These are phyloP conservation scores for Zygosaccharomyces bisporus DNA, from an alignment of 805 yeast genomes.

Conservation along the genomic window DNA sequence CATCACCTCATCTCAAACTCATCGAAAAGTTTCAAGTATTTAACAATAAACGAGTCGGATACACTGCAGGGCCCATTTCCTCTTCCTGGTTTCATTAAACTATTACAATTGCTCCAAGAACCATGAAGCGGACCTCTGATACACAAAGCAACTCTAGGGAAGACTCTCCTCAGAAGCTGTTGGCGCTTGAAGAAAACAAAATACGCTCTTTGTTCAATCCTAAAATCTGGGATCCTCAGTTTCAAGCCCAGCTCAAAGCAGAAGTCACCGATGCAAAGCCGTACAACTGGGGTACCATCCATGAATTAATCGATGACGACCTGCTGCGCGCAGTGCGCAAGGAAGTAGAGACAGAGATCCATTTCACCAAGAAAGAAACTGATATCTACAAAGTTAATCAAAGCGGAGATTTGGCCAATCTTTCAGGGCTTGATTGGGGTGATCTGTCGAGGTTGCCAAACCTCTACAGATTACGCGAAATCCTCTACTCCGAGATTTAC, in stretches of 20 bases:
- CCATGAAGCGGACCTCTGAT: constrained; percentile 18
- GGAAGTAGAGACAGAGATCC: constrained; percentile 79
- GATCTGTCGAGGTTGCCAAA: constrained; percentile 73
- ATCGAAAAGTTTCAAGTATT: not conserved
- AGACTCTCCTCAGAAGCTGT: constrained; percentile 17
- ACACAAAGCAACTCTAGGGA: constrained; percentile 7
- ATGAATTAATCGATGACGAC: constrained; percentile 67
- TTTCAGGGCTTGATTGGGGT: constrained; percentile 76
- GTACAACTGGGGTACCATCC: constrained; percentile 85
- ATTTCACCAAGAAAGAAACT: constrained; percentile 92
- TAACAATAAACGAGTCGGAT: not conserved
- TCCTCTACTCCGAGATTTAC: constrained; percentile 81
- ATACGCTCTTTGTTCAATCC: constrained; percentile 43
- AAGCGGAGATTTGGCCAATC: constrained; percentile 87
- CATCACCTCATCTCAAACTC: constrained; percentile 14
- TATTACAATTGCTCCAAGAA: not conserved
- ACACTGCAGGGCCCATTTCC: not conserved
- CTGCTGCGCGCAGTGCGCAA: constrained; percentile 73
- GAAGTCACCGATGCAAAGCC: constrained; percentile 62
- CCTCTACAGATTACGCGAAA: constrained; percentile 74
- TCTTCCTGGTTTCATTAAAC: not conserved
- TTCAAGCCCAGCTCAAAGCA: constrained; percentile 39
- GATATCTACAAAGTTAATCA: constrained; percentile 92
- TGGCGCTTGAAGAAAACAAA: constrained; percentile 29
- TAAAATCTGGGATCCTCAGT: constrained; percentile 45